Base-by-base conservation (phyloP, 2,329 filamentous ascomycete genomes). In the Apiospora marii region DNA sequence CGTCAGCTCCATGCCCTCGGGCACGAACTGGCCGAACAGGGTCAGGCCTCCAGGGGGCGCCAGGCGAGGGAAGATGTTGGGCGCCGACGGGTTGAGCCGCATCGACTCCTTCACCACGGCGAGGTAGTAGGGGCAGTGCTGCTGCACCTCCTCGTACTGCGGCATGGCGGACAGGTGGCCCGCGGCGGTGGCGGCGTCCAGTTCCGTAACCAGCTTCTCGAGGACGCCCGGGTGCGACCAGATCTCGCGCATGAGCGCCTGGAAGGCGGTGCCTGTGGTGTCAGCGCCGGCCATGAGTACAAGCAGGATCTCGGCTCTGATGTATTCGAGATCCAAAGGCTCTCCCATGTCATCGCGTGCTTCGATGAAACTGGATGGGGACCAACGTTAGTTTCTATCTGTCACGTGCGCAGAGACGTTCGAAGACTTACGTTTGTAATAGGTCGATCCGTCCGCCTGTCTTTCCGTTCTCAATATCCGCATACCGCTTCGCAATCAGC, bases 291-390 rank as follows among this genome's bases (percentile, higher is more conserved):
- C 87, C 10, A 88, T 80, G 22, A 87, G 80, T 4, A 89, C 85
- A 0, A 89, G 82, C 1, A 89, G 80, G 34, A 88, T 84, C 76
- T 89, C 87, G 0, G 87, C 86, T 75, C 86, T 87, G 80, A 89
- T 85, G 74, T 87, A 87, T 5, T 87, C 84, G 70, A 86, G 79
- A 41, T 86, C 82, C 0, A 88, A 79, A 0, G 86, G 85, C 72
- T 85, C 80, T 19, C 83, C 85, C 0, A 85, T 79, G 10, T 85
- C 84, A 27, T 84, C 84, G 12, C 82, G 80, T 0, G 84, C 84
- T 30, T 86, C 84, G 71, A 84, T 81, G 22, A 89, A 81, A 2
- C 86, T 82, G 4, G 19, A 30, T n/a, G 14, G 19, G 83, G 80
- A 30, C 43, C 43, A 16, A 6, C 27, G 8, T 69, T 14, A 68